phyloP scores from a whole-genome alignment of 2,329 filamentous ascomycete species.

The Phaeosphaeriaceae sp. region DNA sequence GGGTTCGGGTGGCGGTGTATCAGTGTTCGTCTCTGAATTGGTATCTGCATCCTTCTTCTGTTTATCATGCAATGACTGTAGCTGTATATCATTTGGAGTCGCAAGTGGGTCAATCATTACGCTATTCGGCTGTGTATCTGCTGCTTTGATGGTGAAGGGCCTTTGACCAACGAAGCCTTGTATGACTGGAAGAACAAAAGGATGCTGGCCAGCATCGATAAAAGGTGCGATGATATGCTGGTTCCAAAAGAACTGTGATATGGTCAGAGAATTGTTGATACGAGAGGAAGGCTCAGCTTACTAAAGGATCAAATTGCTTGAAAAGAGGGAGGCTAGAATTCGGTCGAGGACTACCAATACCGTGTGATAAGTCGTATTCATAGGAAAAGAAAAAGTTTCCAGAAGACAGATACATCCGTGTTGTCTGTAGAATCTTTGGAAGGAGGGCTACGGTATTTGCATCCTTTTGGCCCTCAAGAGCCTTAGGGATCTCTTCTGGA shows the following conservation, averaged over 20 bases:
- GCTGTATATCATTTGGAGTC: conserved; percentile 43
- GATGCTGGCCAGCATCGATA: conserved; percentile 72
- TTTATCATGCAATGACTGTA: conserved; percentile 42
- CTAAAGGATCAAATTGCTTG: conserved; percentile 72
- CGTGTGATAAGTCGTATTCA: conserved; percentile 87
- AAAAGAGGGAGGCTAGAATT: conserved; percentile 67
- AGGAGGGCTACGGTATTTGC: conserved; percentile 59
- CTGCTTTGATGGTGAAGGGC: conserved; percentile 72
- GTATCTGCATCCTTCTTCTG: conserved; percentile 33
- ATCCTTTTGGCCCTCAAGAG: conserved; percentile 39
- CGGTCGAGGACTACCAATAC: conserved; percentile 53
- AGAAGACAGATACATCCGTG: conserved; percentile 81
- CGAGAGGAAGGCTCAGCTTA: conserved; percentile 37
- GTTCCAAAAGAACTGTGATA: conserved; percentile 84
- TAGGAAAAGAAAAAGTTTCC: conserved; percentile 95
- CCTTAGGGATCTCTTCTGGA: conserved; percentile 45
- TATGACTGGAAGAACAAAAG: conserved; percentile 79
- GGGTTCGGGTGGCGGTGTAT: conserved; percentile 38
- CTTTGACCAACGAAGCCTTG: conserved; percentile 94
- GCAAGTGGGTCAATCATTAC: conserved; percentile 42
- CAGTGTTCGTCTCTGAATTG: conserved; percentile 14
- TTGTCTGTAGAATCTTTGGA: conserved; percentile 83
- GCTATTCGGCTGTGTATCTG: conserved; percentile 45
- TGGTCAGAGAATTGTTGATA: no score
- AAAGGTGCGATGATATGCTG: conserved; percentile 75